These are phyloP conservation scores for Echria macrotheca DNA, from an alignment of 495 filamentous ascomycete species.

Conservation along the genomic window DNA sequence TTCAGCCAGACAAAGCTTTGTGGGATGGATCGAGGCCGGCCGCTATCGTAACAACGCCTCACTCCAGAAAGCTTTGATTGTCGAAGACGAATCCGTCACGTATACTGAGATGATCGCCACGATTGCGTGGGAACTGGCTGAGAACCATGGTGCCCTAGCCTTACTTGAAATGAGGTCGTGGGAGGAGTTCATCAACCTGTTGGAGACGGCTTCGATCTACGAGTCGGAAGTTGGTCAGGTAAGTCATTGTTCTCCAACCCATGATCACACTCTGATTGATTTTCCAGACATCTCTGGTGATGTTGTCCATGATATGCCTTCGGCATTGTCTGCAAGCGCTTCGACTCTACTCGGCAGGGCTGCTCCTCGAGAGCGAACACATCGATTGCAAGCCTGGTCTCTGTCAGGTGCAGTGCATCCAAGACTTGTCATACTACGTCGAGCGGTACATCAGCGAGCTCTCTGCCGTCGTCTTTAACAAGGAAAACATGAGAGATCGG, in stretches of 20 bases:
- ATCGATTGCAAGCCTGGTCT: constrained; percentile 19
- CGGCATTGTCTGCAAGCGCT: constrained; percentile 27
- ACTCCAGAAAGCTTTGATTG: constrained; percentile 14
- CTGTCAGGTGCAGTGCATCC: constrained; percentile 30
- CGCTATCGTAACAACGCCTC: constrained; percentile 24
- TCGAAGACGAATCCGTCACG: constrained; percentile 17
- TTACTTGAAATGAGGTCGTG: constrained; percentile 25
- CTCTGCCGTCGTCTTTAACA: constrained; percentile 34
- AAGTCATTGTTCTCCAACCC: neutral
- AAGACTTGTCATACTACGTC: constrained; percentile 18
- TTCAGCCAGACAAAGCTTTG: constrained; percentile 13
- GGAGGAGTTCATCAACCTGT: constrained; percentile 28
- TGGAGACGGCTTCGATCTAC: constrained; percentile 28
- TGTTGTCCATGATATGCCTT: constrained; percentile 29
- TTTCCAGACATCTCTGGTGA: constrained; percentile 27
- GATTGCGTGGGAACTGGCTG: constrained; percentile 35
- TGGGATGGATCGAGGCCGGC: constrained; percentile 21
- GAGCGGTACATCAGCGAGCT: constrained; percentile 26
- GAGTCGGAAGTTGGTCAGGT: constrained; percentile 29
- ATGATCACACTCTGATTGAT: neutral
- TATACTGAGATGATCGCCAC: constrained; percentile 31
- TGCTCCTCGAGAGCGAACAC: constrained; percentile 16
- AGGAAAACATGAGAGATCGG: constrained; percentile 32
- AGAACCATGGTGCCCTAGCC: constrained; percentile 18
- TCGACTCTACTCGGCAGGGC: constrained; percentile 20